Evolutionary conservation across 108 stramenopile species (phyloP).

Genomic region (Cylindrotheca fusiformis): DNA sequence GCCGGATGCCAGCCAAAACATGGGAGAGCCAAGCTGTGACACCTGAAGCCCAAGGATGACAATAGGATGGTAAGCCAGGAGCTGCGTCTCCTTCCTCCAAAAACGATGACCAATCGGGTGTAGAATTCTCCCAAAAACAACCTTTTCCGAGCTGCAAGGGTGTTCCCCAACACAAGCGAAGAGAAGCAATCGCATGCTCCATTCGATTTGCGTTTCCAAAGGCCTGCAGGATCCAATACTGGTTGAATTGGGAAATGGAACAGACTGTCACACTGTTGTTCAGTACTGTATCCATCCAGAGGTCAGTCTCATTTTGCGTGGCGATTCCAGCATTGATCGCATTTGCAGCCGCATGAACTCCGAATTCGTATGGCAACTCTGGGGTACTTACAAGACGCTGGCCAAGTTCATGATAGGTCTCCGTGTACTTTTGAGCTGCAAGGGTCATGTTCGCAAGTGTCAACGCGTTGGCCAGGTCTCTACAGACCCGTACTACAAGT

Average conservation of each 20-base stretch:
- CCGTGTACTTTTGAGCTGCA: slow-evolving; percentile 2
- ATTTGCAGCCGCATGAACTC: slow-evolving; percentile 40
- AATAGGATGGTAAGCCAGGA: slow-evolving; percentile 35
- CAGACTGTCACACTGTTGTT: slow-evolving; percentile 32
- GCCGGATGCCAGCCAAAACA: slow-evolving; percentile 18
- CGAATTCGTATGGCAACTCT: slow-evolving; percentile 27
- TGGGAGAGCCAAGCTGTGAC: slow-evolving; percentile 44
- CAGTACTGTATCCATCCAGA: slow-evolving; percentile 25
- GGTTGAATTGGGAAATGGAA: slow-evolving; percentile 41
- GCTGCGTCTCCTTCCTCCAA: slow-evolving; percentile 30
- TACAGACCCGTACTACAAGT: slow-evolving; percentile 31
- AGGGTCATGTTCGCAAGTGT: neutral
- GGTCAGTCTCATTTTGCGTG: slow-evolving; percentile 12
- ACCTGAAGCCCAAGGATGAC: slow-evolving; percentile 48
- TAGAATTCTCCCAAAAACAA: slow-evolving; percentile 39
- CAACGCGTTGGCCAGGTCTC: slow-evolving; percentile 18
- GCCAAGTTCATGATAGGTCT: slow-evolving; percentile 7
- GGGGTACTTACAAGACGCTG: slow-evolving; percentile 10
- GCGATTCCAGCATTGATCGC: slow-evolving; percentile 30
- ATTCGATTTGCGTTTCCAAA: slow-evolving; percentile 26
- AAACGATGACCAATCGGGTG: slow-evolving; percentile 33
- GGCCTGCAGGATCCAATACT: slow-evolving; percentile 43
- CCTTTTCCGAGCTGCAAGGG: slow-evolving; percentile 38
- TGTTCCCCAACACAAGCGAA: slow-evolving; percentile 37
- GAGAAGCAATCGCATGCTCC: slow-evolving; percentile 38